Conservation (phyloP, 371 early-diverging fungal genomes). For the Mucor saturninus region DNA sequence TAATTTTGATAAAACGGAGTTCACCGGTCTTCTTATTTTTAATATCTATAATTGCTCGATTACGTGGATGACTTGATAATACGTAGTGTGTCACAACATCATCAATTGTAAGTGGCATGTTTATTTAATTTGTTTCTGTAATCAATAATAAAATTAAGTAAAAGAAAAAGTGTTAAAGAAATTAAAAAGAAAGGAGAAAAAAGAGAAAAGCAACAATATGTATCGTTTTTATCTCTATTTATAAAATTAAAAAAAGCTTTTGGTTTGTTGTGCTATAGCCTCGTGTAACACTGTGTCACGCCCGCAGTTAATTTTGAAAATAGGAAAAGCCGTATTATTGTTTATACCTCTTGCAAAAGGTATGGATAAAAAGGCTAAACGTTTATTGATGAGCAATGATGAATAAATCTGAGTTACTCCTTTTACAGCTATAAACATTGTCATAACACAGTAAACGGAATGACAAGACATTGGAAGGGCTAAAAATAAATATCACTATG, state of each 20-base stretch:
- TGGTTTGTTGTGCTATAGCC: slow-evolving; percentile 8
- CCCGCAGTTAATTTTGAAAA: slow-evolving; percentile 23
- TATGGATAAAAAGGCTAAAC: background rate
- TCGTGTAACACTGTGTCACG: slow-evolving; percentile 9
- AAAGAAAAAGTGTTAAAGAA: slow-evolving; percentile 13
- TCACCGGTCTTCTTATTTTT: slow-evolving; percentile 41
- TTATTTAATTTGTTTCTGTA: slow-evolving; percentile 6
- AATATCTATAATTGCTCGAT: slow-evolving; percentile 44
- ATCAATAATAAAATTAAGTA: slow-evolving; percentile 7
- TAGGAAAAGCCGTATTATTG: slow-evolving; percentile 14
- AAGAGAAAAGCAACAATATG: background rate
- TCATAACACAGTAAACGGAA: background rate
- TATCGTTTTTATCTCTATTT: background rate
- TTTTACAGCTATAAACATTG: background rate
- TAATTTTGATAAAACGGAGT: slow-evolving; percentile 46
- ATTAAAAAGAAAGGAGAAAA: slow-evolving; percentile 4
- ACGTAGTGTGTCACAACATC: slow-evolving; percentile 42
- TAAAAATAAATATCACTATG: background rate
- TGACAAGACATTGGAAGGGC: background rate
- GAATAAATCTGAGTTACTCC: background rate
- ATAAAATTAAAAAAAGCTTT: slow-evolving; percentile 6
- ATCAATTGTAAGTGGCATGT: slow-evolving; percentile 32
- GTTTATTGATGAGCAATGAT: no score
- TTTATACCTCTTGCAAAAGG: background rate
- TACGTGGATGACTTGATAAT: slow-evolving; percentile 43